Evolutionary conservation across 495 filamentous ascomycete species (phyloP).

Genomic region (Paragyromitra xinjiangensis): DNA sequence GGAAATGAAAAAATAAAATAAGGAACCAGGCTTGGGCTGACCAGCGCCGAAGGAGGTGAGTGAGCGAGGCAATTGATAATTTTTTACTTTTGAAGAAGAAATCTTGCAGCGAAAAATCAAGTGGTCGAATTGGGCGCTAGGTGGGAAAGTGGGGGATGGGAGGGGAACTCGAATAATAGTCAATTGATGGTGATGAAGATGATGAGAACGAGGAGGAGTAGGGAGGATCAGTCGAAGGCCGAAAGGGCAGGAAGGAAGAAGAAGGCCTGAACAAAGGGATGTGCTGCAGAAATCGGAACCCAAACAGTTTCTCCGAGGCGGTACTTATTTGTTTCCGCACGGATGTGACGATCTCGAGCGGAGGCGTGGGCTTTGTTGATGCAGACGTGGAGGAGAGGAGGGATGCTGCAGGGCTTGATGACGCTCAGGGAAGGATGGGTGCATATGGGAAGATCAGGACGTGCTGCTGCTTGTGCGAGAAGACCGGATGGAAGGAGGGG

Average conservation of each 20-base stretch:
- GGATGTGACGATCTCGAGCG: slow-evolving; percentile 53
- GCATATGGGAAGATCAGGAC: slow-evolving; percentile 55
- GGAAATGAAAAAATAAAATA: slow-evolving; percentile 2
- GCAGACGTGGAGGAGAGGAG: slow-evolving; percentile 54
- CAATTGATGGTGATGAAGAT: slow-evolving; percentile 43
- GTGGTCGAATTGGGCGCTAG: slow-evolving; percentile 32
- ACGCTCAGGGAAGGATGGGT: slow-evolving; percentile 56
- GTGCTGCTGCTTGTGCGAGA: slow-evolving; percentile 50
- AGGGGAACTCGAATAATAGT: slow-evolving; percentile 47
- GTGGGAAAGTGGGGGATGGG: slow-evolving; percentile 28
- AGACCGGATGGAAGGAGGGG: slow-evolving; percentile 56
- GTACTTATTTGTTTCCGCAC: slow-evolving; percentile 56
- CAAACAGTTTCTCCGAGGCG: slow-evolving; percentile 54
- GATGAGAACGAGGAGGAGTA: background rate
- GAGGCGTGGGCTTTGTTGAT: slow-evolving; percentile 56
- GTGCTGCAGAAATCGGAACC: slow-evolving; percentile 56
- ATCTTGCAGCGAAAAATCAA: slow-evolving; percentile 36
- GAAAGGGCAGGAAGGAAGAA: slow-evolving; percentile 51
- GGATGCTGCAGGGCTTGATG: slow-evolving; percentile 56
- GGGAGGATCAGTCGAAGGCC: slow-evolving; percentile 40
- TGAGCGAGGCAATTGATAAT: slow-evolving; percentile 42
- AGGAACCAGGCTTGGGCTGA: slow-evolving; percentile 31
- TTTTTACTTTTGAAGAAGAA: slow-evolving; percentile 41
- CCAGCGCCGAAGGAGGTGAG: slow-evolving; percentile 27
- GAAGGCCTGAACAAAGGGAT: slow-evolving; percentile 54